A percentile compares a stretch with the other conserved stretches of the same genome.
Conservation (phyloP, 2,329 filamentous ascomycete genomes). For the Diaporthe citriasiana region DNA sequence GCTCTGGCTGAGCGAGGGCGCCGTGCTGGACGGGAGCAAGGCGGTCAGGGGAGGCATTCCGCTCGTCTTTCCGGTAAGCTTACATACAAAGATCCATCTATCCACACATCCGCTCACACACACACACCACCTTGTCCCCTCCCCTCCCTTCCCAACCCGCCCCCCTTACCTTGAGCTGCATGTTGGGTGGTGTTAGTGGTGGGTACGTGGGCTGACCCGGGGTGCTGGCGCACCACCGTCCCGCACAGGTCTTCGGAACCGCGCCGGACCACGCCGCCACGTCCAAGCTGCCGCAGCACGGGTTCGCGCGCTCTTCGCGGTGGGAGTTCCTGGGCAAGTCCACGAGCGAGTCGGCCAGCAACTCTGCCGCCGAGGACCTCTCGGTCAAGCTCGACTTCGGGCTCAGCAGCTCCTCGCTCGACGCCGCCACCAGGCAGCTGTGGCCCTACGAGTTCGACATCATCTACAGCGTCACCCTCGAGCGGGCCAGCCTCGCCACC, state of each 20-base stretch:
- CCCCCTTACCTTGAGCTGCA: constrained; percentile 26
- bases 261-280: constrained; percentile 83
- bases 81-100: not conserved
- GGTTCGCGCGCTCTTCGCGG: constrained; percentile 88
- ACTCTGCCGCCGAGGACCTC: constrained; percentile 62
- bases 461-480: constrained; percentile 92
- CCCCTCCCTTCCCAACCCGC: constrained; percentile 16
- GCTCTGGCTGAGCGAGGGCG: constrained; percentile 86
- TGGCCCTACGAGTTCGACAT: constrained; percentile 93
- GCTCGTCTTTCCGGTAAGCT: constrained; percentile 88
- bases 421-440: constrained; percentile 74
- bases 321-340: constrained; percentile 97
- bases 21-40: constrained; percentile 88
- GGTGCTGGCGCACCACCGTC: constrained; percentile 4
- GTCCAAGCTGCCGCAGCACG: constrained; percentile 87
- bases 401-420: constrained; percentile 80
- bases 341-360: constrained; percentile 70
- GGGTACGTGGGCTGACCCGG: constrained; percentile 15
- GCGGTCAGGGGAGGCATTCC: constrained; percentile 93
- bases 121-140: not conserved
- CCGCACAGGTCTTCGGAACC: constrained; percentile 83
- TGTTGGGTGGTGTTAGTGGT: constrained; percentile 6
- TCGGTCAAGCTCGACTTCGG: constrained; percentile 97
- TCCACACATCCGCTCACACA: no score
- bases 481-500: constrained; percentile 81